A percentile compares a stretch with the other conserved stretches of the same genome.
phyloP scores from a whole-genome alignment of 1,284 basidiomycete genomes.

The Moesziomyces parantarcticus region DNA sequence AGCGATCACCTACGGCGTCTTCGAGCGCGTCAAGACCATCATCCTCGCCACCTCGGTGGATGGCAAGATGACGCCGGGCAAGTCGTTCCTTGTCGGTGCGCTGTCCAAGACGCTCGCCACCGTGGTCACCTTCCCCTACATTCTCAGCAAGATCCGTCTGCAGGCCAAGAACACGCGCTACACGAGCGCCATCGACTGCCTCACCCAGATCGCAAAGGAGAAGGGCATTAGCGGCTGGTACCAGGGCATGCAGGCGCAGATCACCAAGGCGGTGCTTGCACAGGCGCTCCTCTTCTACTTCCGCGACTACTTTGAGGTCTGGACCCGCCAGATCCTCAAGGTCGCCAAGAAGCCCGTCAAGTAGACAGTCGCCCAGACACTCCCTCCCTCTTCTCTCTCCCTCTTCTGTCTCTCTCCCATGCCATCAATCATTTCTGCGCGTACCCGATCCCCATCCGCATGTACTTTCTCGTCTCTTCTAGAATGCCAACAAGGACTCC shows the following conservation, averaged over 20 bases:
- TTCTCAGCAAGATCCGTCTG: conserved; percentile 96
- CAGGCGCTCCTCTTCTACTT: conserved; percentile 72
- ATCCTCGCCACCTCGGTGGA: conserved; percentile 71
- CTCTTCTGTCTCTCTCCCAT: background rate
- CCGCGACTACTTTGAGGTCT: conserved; percentile 67
- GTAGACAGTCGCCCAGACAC: too few species aligned
- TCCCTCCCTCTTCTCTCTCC: too few species aligned
- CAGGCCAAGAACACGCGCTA: conserved; percentile 77
- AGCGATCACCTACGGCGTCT: conserved; percentile 96
- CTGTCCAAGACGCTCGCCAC: conserved; percentile 95
- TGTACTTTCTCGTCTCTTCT: background rate
- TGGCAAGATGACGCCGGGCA: conserved; percentile 79
- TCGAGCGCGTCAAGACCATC: conserved; percentile 82
- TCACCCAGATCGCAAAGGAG: conserved; percentile 78
- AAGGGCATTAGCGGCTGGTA: conserved; percentile 82
- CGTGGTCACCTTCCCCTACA: conserved; percentile 70
- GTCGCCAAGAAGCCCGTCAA: conserved; percentile 36
- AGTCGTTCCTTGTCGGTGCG: conserved; percentile 89
- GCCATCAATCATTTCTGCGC: background rate
- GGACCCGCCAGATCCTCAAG: conserved; percentile 61
- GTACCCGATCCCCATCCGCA: background rate
- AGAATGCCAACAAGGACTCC: background rate
- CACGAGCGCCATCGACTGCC: conserved; percentile 80
- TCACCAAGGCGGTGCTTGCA: conserved; percentile 85
- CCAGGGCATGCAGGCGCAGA: conserved; percentile 89